Base-by-base conservation (phyloP, 176 grass and related monocot species). In the Zea luxurians region DNA sequence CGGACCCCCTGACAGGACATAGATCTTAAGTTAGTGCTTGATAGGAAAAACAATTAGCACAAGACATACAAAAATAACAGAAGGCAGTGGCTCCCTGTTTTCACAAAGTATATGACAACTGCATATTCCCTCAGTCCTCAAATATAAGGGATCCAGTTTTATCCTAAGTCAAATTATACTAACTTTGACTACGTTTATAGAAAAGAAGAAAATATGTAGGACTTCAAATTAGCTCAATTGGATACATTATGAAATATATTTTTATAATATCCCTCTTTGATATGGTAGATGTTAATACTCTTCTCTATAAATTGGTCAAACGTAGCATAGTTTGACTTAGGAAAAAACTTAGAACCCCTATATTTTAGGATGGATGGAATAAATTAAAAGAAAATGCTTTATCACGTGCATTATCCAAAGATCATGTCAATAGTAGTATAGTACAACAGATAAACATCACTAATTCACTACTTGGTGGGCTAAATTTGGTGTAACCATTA, bases 1-100 rank as follows among this genome's bases (percentile, higher is more conserved):
- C 3, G 95, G 95, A 62, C 91, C 95, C 11, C 95, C 91, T 98
- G 81, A 45, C 10, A 82, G 2, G 66, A 72, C 8, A 71, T 49
- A 2, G 0, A 82, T 74, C 38, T 16, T 37, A 64, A 1, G 17
- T 77, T 70, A 82, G 41, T 52, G 34, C 42, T 36, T 49, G 10
- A 11, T 59, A 76, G 42, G 4, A 37, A 8, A 15, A 16, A 35
- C 10, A 41, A 11, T 34, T 34, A 41, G 36, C 64, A 54, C 5
- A 27, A 27, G 27, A 53, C 6, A 0, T 60, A 44, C 5, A 8
- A 12, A 61, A 75, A 60, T 2, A 43, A 54, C 34, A 37, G 37
- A 8, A 27, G 27, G 27, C 2, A 8, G n/a, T 55, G 5, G 0
- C 2, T 53, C 12, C n/a, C 55, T 64, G 37, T 53, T 71, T 78